A percentile compares a stretch with the other conserved stretches of the same genome.
phyloP scores from a whole-genome alignment of 2,329 filamentous ascomycete genomes.

The Apiospora kogelbergensis region DNA sequence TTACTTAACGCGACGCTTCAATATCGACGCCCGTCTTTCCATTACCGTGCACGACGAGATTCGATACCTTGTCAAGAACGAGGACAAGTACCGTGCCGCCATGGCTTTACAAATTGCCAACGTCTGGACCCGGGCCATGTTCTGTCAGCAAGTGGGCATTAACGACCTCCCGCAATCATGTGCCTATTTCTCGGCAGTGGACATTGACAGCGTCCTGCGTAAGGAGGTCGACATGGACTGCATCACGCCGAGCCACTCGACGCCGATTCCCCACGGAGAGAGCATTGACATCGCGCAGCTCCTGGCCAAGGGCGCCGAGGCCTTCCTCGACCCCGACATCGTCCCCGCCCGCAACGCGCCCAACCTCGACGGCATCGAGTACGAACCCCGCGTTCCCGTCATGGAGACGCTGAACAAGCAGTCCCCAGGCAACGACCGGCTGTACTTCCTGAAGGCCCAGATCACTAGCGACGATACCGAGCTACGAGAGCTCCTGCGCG shows the following conservation, averaged over 20 bases:
- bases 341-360: slow-evolving; percentile 55
- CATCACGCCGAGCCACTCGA: slow-evolving; percentile 81
- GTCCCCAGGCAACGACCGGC: slow-evolving; percentile 34
- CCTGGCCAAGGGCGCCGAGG: slow-evolving; percentile 68
- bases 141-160: slow-evolving; percentile 94
- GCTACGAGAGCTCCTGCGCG: slow-evolving; percentile 69
- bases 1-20: slow-evolving; percentile 82
- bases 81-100: slow-evolving; percentile 84
- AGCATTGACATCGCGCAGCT: slow-evolving; percentile 80
- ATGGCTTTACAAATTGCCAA: slow-evolving; percentile 95
- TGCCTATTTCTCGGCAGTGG: slow-evolving; percentile 93
- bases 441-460: slow-evolving; percentile 78
- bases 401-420: slow-evolving; percentile 69
- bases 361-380: slow-evolving; percentile 60
- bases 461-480: slow-evolving; percentile 75
- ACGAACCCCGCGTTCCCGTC: slow-evolving; percentile 71
- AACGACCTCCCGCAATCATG: slow-evolving; percentile 91
- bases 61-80: slow-evolving; percentile 81
- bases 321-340: slow-evolving; percentile 67
- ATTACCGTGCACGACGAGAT: slow-evolving; percentile 99
- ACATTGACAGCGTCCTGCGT: slow-evolving; percentile 91
- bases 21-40: slow-evolving; percentile 78
- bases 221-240: slow-evolving; percentile 99
- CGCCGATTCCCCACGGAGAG: slow-evolving; percentile 80
- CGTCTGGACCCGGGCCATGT: slow-evolving; percentile 96